phyloP scores from a whole-genome alignment of 2,329 filamentous ascomycete genomes.

The Fusarium mexicanum region DNA sequence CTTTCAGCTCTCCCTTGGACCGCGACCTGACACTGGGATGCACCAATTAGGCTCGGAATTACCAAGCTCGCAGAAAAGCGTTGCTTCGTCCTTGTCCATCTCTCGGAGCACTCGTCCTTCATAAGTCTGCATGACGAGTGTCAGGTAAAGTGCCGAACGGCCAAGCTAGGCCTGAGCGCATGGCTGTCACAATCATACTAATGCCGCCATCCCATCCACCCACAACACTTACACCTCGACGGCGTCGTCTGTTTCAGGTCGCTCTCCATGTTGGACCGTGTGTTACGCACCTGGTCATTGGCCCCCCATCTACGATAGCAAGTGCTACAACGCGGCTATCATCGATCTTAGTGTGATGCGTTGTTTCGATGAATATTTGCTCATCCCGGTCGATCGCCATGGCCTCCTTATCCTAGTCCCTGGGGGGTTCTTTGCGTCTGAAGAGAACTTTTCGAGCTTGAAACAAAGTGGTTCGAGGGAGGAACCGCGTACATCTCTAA shows the following conservation, averaged over 20 bases:
- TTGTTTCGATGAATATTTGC: slow-evolving; percentile 22
- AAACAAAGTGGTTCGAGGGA: slow-evolving; percentile 6
- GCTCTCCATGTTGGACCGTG: slow-evolving; percentile 36
- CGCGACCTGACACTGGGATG: slow-evolving; percentile 18
- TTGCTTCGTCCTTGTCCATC: slow-evolving; percentile 10
- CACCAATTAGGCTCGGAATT: neutral
- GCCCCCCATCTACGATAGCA: neutral
- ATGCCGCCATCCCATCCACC: slow-evolving; percentile 16
- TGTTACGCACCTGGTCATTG: slow-evolving; percentile 17
- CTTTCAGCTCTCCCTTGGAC: neutral
- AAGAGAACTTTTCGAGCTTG: neutral
- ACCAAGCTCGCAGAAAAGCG: neutral
- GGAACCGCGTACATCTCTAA: neutral
- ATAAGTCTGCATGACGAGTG: neutral
- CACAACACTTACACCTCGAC: slow-evolving; percentile 20
- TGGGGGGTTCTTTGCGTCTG: neutral
- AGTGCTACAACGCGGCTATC: slow-evolving; percentile 16
- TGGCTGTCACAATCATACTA: slow-evolving; percentile 15
- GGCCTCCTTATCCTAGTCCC: slow-evolving; percentile 14
- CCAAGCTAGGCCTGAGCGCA: slow-evolving; percentile 1
- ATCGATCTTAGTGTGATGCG: slow-evolving; percentile 29
- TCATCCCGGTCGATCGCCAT: slow-evolving; percentile 29
- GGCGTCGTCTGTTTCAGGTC: slow-evolving; percentile 41
- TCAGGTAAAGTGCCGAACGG: slow-evolving; percentile 1
- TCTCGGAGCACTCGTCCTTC: slow-evolving; percentile 3